A percentile compares a stretch with the other conserved stretches of the same genome.
These are phyloP conservation scores for Chaetomiaceae sp. DNA, from an alignment of 2,329 filamentous ascomycete species.

Conservation along the genomic window DNA sequence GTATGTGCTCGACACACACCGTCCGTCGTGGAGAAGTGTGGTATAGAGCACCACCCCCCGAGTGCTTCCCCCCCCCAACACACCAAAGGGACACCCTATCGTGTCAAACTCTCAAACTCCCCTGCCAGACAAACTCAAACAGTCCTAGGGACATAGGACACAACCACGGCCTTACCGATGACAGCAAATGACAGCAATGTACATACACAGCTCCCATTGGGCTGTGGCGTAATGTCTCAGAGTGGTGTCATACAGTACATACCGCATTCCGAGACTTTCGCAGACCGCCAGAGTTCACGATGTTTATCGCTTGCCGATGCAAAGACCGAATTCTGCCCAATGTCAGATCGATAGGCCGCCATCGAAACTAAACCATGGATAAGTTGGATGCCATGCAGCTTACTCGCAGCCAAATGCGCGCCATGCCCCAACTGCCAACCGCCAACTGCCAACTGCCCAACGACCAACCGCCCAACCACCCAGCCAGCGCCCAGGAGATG, in stretches of 20 bases:
- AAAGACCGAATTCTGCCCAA: background rate
- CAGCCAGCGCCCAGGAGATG: too few relatives aligned
- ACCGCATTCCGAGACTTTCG: background rate
- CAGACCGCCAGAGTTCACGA: background rate
- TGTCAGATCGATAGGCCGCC: constrained; percentile 3
- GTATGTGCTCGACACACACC: too few relatives aligned
- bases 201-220: background rate
- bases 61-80: too few relatives aligned
- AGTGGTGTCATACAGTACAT: too few relatives aligned
- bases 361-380: background rate
- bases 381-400: background rate
- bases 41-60: too few relatives aligned
- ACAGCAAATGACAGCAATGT: background rate
- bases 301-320: background rate
- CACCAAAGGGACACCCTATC: too few relatives aligned
- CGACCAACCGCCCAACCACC: too few relatives aligned
- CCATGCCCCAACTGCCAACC: background rate
- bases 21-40: too few relatives aligned
- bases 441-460: background rate
- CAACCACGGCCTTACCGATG: background rate
- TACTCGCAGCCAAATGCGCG: background rate
- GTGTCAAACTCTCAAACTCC: too few relatives aligned
- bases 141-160: background rate
- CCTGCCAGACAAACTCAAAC: too few relatives aligned
- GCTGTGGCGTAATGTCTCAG: too few relatives aligned